Base-by-base conservation (phyloP, 805 yeast species). In the Teunomyces kruisii region DNA sequence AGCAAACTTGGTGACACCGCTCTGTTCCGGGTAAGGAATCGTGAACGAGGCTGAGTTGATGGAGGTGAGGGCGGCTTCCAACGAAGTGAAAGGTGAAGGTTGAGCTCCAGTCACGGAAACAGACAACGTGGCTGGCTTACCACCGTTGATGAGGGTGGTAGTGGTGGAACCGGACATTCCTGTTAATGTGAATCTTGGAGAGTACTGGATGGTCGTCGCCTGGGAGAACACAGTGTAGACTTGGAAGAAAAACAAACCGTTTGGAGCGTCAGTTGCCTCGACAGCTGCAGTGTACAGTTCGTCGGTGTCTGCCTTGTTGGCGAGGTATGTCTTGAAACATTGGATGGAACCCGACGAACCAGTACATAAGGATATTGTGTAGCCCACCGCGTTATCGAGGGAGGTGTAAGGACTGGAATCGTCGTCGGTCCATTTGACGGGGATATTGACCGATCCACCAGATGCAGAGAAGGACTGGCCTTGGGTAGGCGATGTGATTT, bases 1-100 rank as follows among this genome's bases (percentile, higher is more conserved):
- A 1, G 98, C 97, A 64, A 68, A 88, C 55, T 91, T 78, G 8
- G 87, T 80, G 15, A 54, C 64, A 26, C 96, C 96, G 0, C 94
- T 84, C 68, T 92, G 98, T 55, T 55, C 51, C 2, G 88, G 78
- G 67, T 91, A 92, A 2, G 95, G 77, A 6, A 90, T 68, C 2
- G 83, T 60, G 62, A 84, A 85, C 2, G 89, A 83, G 9, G 61
- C 65, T 1, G 73, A 57, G 54, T 67, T 52, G 32, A 64, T 35
- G 9, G 64, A 10, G 6, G 48, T 44, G 6, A 52, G 52, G 2
- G 61, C 54, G 6, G 51, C 61, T 3, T 47, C 57, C 9, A 57
- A 55, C 0, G 81, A 66, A 27, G 70, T 63, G 52, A 70, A 74
- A 22, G 71, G 71, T 6, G 67, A 65, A 4, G 78, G 71, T 6